Base-by-base conservation (phyloP, 306 rosid genomes). In the Chamaecrista fasciculata region DNA sequence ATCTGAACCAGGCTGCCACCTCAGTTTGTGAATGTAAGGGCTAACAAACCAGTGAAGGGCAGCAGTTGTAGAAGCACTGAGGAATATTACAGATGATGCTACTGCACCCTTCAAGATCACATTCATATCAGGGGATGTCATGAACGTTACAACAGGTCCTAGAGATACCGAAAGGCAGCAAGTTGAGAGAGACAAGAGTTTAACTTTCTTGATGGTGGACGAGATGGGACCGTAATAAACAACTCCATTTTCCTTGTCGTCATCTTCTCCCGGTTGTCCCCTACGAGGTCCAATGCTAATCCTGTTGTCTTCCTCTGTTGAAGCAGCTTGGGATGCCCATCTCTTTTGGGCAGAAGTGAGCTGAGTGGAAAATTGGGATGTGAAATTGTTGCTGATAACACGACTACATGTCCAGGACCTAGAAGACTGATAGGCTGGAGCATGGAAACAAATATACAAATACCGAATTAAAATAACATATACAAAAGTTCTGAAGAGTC, bases 1-100 rank as follows among this genome's bases (percentile, higher is more conserved):
- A 71, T 91, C 99, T 0, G 97, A 91, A 37, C 99, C 97, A 0
- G 97, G 99, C 80, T 76, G 85, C 99, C 97, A 94, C 59, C 84
- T 79, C 57, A 94, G 81, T 81, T 84, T 91, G 94, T 94, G 99
- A 53, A 94, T 50, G 57, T 94, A 94, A 2, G 99, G 98, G 70
- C 88, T 91, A 31, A 91, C 96, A 11, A 94, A 88, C 98, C 97
- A 88, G 84, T 91, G 96, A 72, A 94, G 96, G 56, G 76, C 86
- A 1, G 63, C 91, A 11, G 96, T 91, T 24, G 95, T 91, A 18
- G 89, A 29, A 23, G 97, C 97, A 61, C 97, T 85, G 4, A 86
- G 14, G 83, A 94, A 91, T 77, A 94, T 88, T 8, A 88, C 92
- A 11, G 97, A 4, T 23, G 96, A 82, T 52, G 97, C 97, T 29